phyloP scores from a whole-genome alignment of 176 grass and related monocot species.

The Phragmites australis region DNA sequence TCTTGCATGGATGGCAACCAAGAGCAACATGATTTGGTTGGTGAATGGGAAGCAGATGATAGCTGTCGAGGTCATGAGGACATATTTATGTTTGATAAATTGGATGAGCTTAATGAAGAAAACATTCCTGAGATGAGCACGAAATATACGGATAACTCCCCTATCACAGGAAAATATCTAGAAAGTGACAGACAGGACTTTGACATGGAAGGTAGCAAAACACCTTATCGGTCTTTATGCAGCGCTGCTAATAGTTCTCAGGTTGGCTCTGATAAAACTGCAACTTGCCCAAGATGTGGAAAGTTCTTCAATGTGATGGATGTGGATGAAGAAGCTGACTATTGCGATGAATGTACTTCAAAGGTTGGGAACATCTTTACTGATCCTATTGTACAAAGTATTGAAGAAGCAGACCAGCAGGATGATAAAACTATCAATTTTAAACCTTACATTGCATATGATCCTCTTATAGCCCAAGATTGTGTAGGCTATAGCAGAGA shows the following conservation, averaged over 20 bases:
- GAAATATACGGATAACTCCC: conserved; percentile 29
- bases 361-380: conserved; percentile 18
- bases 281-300: conserved; percentile 60
- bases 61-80: conserved; percentile 55
- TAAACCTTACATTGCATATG: conserved; percentile 7
- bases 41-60: conserved; percentile 55
- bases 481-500: conserved; percentile 23
- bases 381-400: conserved; percentile 16
- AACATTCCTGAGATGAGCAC: conserved; percentile 23
- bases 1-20: conserved; percentile 54
- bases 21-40: conserved; percentile 51
- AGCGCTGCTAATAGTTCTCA: conserved; percentile 31
- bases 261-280: conserved; percentile 15
- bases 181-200: conserved; percentile 35
- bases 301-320: conserved; percentile 42
- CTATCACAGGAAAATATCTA: conserved; percentile 23
- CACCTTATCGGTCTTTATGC: conserved; percentile 31
- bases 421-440: conserved; percentile 29
- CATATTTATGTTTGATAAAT: conserved; percentile 83
- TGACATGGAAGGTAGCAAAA: conserved; percentile 21
- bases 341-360: conserved; percentile 57
- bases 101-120: conserved; percentile 69
- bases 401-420: conserved; percentile 35
- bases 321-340: conserved; percentile 29
- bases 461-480: conserved; percentile 12